Evolutionary conservation across 352 stramenopile genomes (phyloP).

Genomic region (Globisporangium radiosum): DNA sequence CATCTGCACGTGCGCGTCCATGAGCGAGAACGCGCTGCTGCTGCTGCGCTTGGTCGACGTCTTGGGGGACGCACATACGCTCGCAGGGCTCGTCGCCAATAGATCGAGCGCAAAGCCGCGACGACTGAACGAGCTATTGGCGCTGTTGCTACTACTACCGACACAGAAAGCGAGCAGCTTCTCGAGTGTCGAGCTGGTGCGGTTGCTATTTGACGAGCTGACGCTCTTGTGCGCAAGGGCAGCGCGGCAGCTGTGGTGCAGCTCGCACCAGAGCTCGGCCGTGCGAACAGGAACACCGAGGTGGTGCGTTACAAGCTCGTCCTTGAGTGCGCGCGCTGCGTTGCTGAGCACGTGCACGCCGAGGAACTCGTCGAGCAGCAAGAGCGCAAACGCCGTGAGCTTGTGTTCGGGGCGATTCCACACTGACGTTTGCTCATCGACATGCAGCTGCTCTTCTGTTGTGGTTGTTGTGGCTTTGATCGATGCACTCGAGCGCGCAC

Average conservation of each 20-base stretch:
- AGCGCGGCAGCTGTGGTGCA: constrained; percentile 40
- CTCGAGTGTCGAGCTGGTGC: constrained; percentile 27
- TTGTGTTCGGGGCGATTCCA: constrained; percentile 10
- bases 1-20: constrained; percentile 37
- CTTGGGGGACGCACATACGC: constrained; percentile 35
- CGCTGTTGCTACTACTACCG: constrained; percentile 14
- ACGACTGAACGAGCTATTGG: background rate
- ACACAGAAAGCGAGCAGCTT: constrained; percentile 43
- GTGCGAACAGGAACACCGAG: constrained; percentile 10
- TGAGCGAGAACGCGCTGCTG: constrained; percentile 30
- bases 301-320: constrained; percentile 29
- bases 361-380: constrained; percentile 61
- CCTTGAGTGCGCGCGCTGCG: constrained; percentile 24
- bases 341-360: constrained; percentile 26
- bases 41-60: constrained; percentile 20
- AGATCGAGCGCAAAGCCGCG: constrained; percentile 25
- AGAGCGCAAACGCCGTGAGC: constrained; percentile 28
- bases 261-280: constrained; percentile 48
- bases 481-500: too few relatives aligned
- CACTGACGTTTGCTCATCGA: constrained; percentile 23
- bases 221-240: constrained; percentile 20
- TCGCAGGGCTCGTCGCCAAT: constrained; percentile 23
- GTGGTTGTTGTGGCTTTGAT: too few relatives aligned
- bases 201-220: constrained; percentile 1
- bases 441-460: constrained; percentile 31